phyloP scores from a whole-genome alignment of 306 rosid genomes.

The Cicer pinnatifidum region DNA sequence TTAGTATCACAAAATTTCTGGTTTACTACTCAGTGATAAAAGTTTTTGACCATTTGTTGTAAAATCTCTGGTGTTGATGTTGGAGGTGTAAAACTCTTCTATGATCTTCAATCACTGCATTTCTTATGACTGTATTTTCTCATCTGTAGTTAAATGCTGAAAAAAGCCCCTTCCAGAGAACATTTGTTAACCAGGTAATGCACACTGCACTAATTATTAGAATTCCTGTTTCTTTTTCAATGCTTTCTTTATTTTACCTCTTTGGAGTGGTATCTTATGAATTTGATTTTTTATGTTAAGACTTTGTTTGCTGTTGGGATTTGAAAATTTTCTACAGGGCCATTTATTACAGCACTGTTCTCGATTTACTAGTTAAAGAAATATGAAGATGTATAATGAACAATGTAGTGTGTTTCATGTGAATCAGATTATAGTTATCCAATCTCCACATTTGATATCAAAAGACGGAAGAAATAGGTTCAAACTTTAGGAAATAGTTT shows the following conservation, averaged over 20 bases:
- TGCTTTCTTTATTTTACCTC: constrained; percentile 31
- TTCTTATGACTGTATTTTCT: constrained; percentile 46
- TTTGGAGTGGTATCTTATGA: constrained; percentile 2
- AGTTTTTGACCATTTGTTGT: background rate
- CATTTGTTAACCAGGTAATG: constrained; percentile 94
- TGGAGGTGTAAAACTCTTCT: constrained; percentile 14
- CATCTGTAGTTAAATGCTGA: constrained; percentile 89
- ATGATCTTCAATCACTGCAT: constrained; percentile 16
- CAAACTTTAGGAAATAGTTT: constrained; percentile 19
- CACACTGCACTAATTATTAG: constrained; percentile 20
- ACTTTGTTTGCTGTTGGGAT: constrained; percentile 32
- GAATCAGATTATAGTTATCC: constrained; percentile 25
- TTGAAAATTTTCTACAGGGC: constrained; percentile 27
- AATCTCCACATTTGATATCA: constrained; percentile 29
- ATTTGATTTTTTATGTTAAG: constrained; percentile 1
- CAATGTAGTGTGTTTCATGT: constrained; percentile 21
- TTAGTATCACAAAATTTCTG: constrained; percentile 28
- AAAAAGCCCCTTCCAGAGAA: constrained; percentile 95
- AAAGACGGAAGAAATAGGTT: constrained; percentile 31
- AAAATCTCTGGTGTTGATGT: constrained; percentile 9
- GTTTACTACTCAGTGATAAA: background rate
- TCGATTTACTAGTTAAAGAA: constrained; percentile 16
- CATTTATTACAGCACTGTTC: constrained; percentile 13
- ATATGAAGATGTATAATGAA: constrained; percentile 10
- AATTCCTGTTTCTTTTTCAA: constrained; percentile 34